Base-by-base conservation (phyloP, 768 basidiomycete species). In the Brasilioporus rufonigricans region DNA sequence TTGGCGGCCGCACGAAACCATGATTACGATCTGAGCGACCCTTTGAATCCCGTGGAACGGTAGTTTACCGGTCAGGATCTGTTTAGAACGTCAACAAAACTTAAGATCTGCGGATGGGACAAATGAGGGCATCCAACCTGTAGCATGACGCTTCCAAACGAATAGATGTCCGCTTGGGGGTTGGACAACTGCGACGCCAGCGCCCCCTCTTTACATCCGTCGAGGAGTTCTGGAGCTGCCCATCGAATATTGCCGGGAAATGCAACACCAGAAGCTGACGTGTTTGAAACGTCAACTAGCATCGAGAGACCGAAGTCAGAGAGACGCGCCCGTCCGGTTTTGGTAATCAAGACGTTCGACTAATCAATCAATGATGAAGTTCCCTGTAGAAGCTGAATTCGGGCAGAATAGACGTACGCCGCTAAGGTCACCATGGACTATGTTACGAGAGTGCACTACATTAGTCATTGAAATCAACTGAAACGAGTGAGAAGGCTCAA, bases 351-450 rank as follows among this genome's bases (percentile, higher is more conserved):
- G 52, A 69, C 24, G 18, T 69, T 69, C 6, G 56, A 55, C 67
- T 69, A 50, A 32, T 33, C 35, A 14, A 11, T 4, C 4, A 31
- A 41, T 1, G 14, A 50, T 63, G 14, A 65, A 44, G 7, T 11
- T 32, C 31, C 27, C 4, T 3, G 4, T 33, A 39, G 9, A 14
- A 26, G 38, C 9, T 12, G 7, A 12, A 46, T 31, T 32, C 14
- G n/a, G 23, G 21, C 0, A 26, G 5, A 27, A 31, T 18, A 12
- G 14, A 68, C 61, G 4, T 46, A 59, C 77, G 10, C 73, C 69
- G 55, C 75, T 75, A 18, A 78, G 45, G 44, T 78, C 77, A 4
- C 77, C 75, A 27, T 78, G 77, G 23, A 74, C 63, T 23, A 65
- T 16, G n/a, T 55, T 26, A 67, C 55, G 44, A 14, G 60, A 35